phyloP scores from a whole-genome alignment of 108 stramenopile species.

The Fragilaria crotonensis region DNA sequence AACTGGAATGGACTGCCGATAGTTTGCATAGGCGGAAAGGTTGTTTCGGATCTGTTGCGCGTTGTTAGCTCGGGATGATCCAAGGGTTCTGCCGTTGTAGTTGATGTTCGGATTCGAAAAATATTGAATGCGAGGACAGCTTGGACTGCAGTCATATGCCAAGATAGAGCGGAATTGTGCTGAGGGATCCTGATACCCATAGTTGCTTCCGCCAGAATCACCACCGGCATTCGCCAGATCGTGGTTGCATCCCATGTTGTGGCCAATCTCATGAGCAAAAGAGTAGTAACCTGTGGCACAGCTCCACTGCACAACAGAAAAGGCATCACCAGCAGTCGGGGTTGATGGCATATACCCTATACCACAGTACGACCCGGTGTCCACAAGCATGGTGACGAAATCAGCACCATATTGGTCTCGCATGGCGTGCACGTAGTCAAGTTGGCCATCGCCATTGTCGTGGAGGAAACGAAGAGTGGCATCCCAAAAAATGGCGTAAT shows the following conservation, averaged over 20 bases:
- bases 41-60: not conserved
- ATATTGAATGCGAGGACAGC: slow-evolving; percentile 1
- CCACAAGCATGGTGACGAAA: slow-evolving; percentile 9
- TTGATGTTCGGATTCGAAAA: slow-evolving; percentile 3
- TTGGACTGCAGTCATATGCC: not conserved
- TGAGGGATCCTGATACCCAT: slow-evolving; percentile 8
- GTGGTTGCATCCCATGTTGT: slow-evolving; percentile 9
- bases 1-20: not conserved
- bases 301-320: slow-evolving; percentile 1
- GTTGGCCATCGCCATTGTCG: not conserved
- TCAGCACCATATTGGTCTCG: slow-evolving; percentile 15
- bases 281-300: slow-evolving; percentile 11
- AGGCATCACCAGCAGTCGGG: slow-evolving; percentile 5
- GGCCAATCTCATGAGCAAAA: slow-evolving; percentile 15
- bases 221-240: not conserved
- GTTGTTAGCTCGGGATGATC: not conserved
- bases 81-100: slow-evolving; percentile 2
- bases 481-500: slow-evolving; percentile 4
- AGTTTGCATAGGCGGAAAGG: slow-evolving; percentile 5
- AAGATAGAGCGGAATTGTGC: slow-evolving; percentile 12
- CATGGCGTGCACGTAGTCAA: slow-evolving; percentile 1
- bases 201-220: not conserved
- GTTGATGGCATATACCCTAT: slow-evolving; percentile 1
- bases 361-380: slow-evolving; percentile 12
- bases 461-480: not conserved